Base-by-base conservation (phyloP, 805 yeast species). In the Starmerella khaoyaiensis region DNA sequence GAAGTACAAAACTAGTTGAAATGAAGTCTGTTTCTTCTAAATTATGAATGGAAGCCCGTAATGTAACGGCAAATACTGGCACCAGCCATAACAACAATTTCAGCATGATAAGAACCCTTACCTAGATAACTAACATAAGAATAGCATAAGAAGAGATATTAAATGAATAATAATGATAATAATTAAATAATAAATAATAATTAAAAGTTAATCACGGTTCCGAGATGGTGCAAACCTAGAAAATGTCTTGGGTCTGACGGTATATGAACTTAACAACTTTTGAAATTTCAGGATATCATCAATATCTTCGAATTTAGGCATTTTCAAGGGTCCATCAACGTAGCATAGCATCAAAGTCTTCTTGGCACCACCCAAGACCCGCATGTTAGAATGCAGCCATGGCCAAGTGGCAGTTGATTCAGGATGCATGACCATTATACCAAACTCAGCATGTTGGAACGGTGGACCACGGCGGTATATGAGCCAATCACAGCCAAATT, bases 391-490 rank as follows among this genome's bases (percentile, higher is more conserved):
- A 3, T 82, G 73, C 36, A 71, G 64, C 72, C 86, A 78, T 53
- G 64, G 66, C 69, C 72, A 74, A 41, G 57, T 65, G 24, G 53
- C 58, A 0, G 58, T 37, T 7, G 54, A 62, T 10, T 49, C 49
- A 9, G 61, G 57, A 1, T 69, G 65, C 20, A 72, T 41, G 5
- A 79, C 61, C 31, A 69, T 52, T 3, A 82, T 61, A 5, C 87
- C 81, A 56, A 72, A 81, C 54, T 84, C 94, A 0, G 98, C 96
- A 55, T 90, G 99, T 35, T 78, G 74, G 55, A 86, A 83, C 1
- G 96, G 96, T 7, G 97, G 98, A 0, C 99, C 99, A 40, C 87
- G 65, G 37, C 77, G 73, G 56, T 90, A 90, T 4, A 90, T 63
- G 7, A 90, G 60, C 57, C 64, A 78, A 50, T 86, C 93, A n/a